These are phyloP conservation scores for Aspergillus pseudoviridinutans DNA, from an alignment of 2,329 filamentous ascomycete genomes.

Conservation along the genomic window DNA sequence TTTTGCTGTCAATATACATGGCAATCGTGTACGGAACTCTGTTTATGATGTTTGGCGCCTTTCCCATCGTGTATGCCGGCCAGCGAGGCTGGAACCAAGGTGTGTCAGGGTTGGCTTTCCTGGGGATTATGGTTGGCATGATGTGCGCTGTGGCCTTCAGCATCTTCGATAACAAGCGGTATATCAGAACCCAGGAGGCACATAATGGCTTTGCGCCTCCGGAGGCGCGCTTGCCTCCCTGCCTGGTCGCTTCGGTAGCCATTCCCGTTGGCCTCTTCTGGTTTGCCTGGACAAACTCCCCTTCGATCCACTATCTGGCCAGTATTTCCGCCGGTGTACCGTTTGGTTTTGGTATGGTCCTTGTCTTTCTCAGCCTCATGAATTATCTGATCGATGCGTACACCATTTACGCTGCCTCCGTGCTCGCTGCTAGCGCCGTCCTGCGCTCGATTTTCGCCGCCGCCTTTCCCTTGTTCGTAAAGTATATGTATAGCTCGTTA, in stretches of 20 bases:
- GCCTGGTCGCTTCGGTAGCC: slow-evolving; percentile 45
- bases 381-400: slow-evolving; percentile 44
- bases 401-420: slow-evolving; percentile 38
- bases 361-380: slow-evolving; percentile 37
- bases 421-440: slow-evolving; percentile 41
- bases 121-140: slow-evolving; percentile 31
- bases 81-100: slow-evolving; percentile 26
- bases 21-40: slow-evolving; percentile 28
- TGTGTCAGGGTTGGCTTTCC: slow-evolving; percentile 23
- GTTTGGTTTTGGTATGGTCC: slow-evolving; percentile 40
- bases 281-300: slow-evolving; percentile 57
- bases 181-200: slow-evolving; percentile 22
- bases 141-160: slow-evolving; percentile 34
- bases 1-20: slow-evolving; percentile 27
- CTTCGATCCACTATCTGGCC: slow-evolving; percentile 36
- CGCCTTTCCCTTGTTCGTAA: slow-evolving; percentile 45
- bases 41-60: slow-evolving; percentile 29
- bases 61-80: slow-evolving; percentile 25
- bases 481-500: slow-evolving; percentile 41
- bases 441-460: slow-evolving; percentile 44
- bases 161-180: slow-evolving; percentile 34
- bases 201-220: slow-evolving; percentile 41
- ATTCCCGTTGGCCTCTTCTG: slow-evolving; percentile 56
- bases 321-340: slow-evolving; percentile 33
- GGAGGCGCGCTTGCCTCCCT: slow-evolving; percentile 51